Evolutionary conservation across 371 early-diverging fungal species (phyloP).

Genomic region (Apophysomyces trapeziformis): DNA sequence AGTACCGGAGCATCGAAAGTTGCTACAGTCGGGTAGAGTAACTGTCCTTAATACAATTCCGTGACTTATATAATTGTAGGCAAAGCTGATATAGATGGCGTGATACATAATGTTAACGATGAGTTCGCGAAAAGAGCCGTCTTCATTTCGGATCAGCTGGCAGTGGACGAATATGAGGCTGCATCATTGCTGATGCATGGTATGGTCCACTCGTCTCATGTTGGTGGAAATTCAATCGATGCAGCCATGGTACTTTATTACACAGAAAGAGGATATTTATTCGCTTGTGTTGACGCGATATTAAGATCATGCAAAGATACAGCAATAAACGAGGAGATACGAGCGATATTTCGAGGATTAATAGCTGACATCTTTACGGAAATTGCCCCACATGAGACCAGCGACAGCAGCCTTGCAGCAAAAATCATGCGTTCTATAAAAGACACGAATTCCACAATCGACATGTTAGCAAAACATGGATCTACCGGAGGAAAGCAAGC

Average conservation of each 20-base stretch:
- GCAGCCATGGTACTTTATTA: constrained; percentile 76
- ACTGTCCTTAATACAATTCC: background rate
- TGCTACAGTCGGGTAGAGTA: constrained; percentile 54
- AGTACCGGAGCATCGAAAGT: constrained; percentile 48
- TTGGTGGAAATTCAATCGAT: constrained; percentile 40
- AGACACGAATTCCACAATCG: constrained; percentile 29
- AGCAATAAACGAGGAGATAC: constrained; percentile 52
- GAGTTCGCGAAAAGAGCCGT: constrained; percentile 66
- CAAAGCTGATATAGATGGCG: constrained; percentile 49
- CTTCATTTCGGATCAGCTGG: constrained; percentile 75
- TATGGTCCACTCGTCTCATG: constrained; percentile 9
- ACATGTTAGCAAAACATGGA: constrained; percentile 22
- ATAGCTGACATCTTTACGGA: constrained; percentile 29
- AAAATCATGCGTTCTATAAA: constrained; percentile 29
- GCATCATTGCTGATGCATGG: constrained; percentile 65
- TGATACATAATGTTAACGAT: constrained; percentile 59
- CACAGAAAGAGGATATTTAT: constrained; percentile 66
- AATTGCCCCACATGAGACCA: background rate
- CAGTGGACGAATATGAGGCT: constrained; percentile 76
- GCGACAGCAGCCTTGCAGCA: constrained; percentile 19
- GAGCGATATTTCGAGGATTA: constrained; percentile 37
- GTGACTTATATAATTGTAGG: constrained; percentile 15
- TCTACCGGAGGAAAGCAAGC: constrained; percentile 16
- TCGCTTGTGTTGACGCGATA: constrained; percentile 66
- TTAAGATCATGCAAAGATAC: constrained; percentile 58